These are phyloP conservation scores for Picochlorum costavermella DNA, from an alignment of 139 green algal species.

Conservation along the genomic window DNA sequence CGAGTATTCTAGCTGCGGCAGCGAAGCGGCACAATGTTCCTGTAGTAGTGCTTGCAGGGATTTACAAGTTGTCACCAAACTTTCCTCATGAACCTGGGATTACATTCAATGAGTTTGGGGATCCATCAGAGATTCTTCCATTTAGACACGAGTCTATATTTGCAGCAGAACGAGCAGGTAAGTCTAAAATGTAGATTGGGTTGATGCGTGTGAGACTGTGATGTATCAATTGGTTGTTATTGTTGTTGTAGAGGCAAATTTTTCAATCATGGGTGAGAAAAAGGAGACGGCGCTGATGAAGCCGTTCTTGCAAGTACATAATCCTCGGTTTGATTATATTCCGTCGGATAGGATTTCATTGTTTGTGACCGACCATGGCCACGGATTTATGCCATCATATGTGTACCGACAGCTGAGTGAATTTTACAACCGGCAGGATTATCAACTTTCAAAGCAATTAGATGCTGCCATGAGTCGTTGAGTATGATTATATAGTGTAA, in stretches of 20 bases:
- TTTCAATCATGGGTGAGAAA: not conserved
- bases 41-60: constrained; percentile 87
- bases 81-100: constrained; percentile 85
- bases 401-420: constrained; percentile 31
- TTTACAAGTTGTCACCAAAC: constrained; percentile 88
- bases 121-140: constrained; percentile 33
- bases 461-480: constrained; percentile 6
- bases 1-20: constrained; percentile 73
- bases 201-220: not conserved
- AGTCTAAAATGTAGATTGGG: not conserved
- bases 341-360: constrained; percentile 83
- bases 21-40: constrained; percentile 81
- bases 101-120: constrained; percentile 75
- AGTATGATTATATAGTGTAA: not conserved
- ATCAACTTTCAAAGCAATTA: constrained; percentile 10
- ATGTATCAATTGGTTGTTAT: not conserved
- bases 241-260: not conserved
- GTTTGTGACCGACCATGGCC: constrained; percentile 68
- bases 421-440: constrained; percentile 33
- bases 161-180: constrained; percentile 10
- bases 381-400: constrained; percentile 37
- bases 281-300: not conserved
- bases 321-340: constrained; percentile 91
- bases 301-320: constrained; percentile 64
- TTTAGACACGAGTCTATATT: constrained; percentile 17